A percentile compares a stretch with the other conserved stretches of the same genome.
Evolutionary conservation across 2,329 filamentous ascomycete genomes (phyloP).

Genomic region (Penicillium freii): DNA sequence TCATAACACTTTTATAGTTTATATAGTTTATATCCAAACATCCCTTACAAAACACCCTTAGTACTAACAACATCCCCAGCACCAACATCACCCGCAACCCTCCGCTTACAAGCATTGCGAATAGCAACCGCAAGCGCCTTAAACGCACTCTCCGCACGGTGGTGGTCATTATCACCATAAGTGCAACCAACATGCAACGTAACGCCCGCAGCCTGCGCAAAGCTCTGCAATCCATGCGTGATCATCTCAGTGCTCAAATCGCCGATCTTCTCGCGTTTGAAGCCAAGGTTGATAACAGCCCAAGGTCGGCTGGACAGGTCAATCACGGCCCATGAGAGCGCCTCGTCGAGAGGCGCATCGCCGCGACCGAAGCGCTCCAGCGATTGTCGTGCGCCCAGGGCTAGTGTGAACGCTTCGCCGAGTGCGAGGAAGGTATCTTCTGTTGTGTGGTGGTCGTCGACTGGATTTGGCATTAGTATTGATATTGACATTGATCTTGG

Average conservation of each 20-base stretch:
- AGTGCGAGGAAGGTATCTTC: conserved; percentile 94
- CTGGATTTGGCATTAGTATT: conserved; percentile 45
- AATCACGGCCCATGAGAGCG: conserved; percentile 86
- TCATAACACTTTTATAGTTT: background rate
- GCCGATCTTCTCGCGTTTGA: conserved; percentile 89
- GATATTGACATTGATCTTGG: background rate
- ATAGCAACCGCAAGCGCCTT: conserved; percentile 92
- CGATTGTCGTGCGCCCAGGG: conserved; percentile 74
- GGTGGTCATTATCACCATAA: conserved; percentile 90
- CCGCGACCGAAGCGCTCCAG: conserved; percentile 88
- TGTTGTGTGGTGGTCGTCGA: conserved; percentile 97
- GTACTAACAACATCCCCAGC: conserved; percentile 95
- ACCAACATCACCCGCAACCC: conserved; percentile 73
- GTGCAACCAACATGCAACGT: conserved; percentile 96
- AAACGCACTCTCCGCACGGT: conserved; percentile 93
- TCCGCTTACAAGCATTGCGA: conserved; percentile 68
- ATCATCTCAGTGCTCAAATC: conserved; percentile 96
- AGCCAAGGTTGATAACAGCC: conserved; percentile 76
- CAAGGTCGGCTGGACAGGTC: conserved; percentile 92
- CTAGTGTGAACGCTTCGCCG: conserved; percentile 76
- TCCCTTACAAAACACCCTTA: conserved; percentile 75
- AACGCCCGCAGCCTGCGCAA: conserved; percentile 82
- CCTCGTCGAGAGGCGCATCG: conserved; percentile 92
- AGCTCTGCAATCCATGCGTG: conserved; percentile 90
- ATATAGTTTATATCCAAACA: background rate